Base-by-base conservation (phyloP, 2,329 filamentous ascomycete genomes). In the Septoria linicola region DNA sequence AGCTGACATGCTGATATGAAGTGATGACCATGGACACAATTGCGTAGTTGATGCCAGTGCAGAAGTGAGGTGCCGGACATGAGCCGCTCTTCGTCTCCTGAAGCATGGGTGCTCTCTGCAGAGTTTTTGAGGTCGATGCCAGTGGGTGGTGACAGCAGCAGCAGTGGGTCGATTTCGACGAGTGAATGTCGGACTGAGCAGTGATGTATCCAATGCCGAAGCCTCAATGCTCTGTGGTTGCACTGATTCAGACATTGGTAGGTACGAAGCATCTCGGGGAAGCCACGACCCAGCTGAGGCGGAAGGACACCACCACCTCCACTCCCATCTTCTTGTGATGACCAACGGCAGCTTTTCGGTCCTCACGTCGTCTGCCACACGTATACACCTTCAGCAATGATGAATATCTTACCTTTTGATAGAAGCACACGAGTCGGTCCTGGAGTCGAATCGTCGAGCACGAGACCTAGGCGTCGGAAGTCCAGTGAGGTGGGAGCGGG, bases 401-500 rank as follows among this genome's bases (percentile, higher is more conserved):
- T n/a, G n/a, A n/a, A n/a, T n/a, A n/a, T 35, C 47, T 49, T 49
- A 49, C 47, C 47, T 42, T 37, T 42, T 35, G 31, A 30, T 31
- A 23, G 10, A 35, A 48, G 44, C 44, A 48, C 44, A 48, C 31
- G 30, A 36, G 39, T 30, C 47, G 39, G 40, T 49, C 47, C 30
- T 42, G 40, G 43, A 48, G 25, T 27, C 23, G 17, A 39, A 16
- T 11, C 35, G 43, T 31, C 27, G 44, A 31, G 51, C 54, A 58
- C 57, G 48, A 55, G 55, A 59, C 44, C 50, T 43, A 10, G 43
- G 31, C 40, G 46, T 39, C 36, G 36, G 17, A 16, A 14, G 34
- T 36, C n/a, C n/a, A 4, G 34, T 16, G 13, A 36, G 17, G 34
- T 14, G 13, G 4, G 34, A 36, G 34, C n/a, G 34, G 31, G 39